Evolutionary conservation across 2,329 filamentous ascomycete species (phyloP).

Genomic region (Aureobasidium sp.): DNA sequence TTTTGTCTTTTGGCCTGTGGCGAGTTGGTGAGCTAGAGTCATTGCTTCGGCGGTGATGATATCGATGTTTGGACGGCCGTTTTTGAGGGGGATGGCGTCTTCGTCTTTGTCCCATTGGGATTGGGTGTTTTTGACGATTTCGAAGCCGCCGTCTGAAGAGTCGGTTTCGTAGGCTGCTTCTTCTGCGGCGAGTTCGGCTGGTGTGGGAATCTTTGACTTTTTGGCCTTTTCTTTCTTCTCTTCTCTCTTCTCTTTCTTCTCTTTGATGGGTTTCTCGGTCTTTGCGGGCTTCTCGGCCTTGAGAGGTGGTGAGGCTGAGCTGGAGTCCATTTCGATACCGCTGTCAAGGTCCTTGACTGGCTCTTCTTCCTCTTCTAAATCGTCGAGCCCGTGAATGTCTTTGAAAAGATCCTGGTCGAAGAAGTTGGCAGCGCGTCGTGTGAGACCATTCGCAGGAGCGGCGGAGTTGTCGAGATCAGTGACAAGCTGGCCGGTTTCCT

Average conservation of each 20-base stretch:
- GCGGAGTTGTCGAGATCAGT: conserved; percentile 54
- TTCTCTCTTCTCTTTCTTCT: conserved; percentile 3
- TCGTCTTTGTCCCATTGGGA: conserved; percentile 59
- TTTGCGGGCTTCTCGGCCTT: conserved; percentile 22
- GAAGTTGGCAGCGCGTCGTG: conserved; percentile 77
- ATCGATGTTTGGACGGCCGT: conserved; percentile 73
- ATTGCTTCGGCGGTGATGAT: conserved; percentile 99
- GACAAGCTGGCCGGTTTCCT: conserved; percentile 44
- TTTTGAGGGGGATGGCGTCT: conserved; percentile 42
- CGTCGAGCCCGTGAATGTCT: conserved; percentile 61
- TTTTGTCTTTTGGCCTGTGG: conserved; percentile 73
- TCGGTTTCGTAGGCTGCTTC: conserved; percentile 27
- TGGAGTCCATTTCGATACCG: conserved; percentile 32
- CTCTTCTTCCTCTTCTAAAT: conserved; percentile 40
- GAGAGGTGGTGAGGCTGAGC: conserved; percentile 22
- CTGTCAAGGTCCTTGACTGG: conserved; percentile 41
- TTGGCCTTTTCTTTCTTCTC: conserved; percentile 1
- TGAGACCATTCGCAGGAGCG: conserved; percentile 55
- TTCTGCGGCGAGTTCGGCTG: conserved; percentile 22
- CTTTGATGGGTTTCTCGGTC: conserved; percentile 18
- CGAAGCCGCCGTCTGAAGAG: conserved; percentile 50
- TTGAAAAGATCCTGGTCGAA: conserved; percentile 95
- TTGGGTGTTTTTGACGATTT: conserved; percentile 53
- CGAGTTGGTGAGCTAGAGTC: conserved; percentile 89
- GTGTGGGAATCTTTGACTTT: conserved; percentile 1